Evolutionary conservation across 352 stramenopile species (phyloP).

Genomic region (Phytophthora colocasiae): DNA sequence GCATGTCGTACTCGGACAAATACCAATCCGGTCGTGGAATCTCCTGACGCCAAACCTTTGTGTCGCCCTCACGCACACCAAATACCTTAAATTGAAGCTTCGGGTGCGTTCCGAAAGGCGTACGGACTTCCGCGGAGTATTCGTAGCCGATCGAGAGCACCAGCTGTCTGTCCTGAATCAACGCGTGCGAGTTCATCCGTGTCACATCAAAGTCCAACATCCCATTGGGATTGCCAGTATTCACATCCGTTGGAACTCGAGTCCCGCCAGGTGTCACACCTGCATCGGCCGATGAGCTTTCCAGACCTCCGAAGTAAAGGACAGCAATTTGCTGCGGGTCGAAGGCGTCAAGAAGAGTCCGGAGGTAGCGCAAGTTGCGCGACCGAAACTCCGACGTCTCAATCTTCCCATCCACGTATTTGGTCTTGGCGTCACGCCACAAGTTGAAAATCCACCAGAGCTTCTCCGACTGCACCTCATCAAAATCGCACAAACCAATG

Average conservation of each 20-base stretch:
- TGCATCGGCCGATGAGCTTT: conserved; percentile 28
- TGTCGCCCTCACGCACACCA: conserved; percentile 57
- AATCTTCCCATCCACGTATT: conserved; percentile 78
- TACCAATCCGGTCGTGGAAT: conserved; percentile 83
- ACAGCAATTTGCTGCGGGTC: conserved; percentile 84
- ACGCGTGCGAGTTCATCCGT: conserved; percentile 75
- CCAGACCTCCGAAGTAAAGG: conserved; percentile 51
- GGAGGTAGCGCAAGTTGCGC: conserved; percentile 74
- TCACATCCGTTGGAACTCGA: conserved; percentile 20
- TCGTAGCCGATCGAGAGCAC: conserved; percentile 78
- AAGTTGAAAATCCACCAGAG: conserved; percentile 87
- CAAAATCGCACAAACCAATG: conserved; percentile 80
- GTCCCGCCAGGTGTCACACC: conserved; percentile 38
- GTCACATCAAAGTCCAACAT: conserved; percentile 84
- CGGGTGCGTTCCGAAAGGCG: conserved; percentile 32
- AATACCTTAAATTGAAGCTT: conserved; percentile 79
- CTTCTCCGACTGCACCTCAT: conserved; percentile 82
- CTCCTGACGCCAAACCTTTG: conserved; percentile 62
- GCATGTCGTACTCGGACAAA: conserved; percentile 62
- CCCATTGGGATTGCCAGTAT: conserved; percentile 41
- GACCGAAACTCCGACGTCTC: conserved; percentile 72
- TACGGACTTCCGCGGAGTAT: conserved; percentile 31
- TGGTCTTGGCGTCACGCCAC: conserved; percentile 67
- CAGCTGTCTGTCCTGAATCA: conserved; percentile 72
- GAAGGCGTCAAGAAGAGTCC: conserved; percentile 76